Evolutionary conservation across 2,329 filamentous ascomycete genomes (phyloP).

Genomic region (Monilinia laxa): DNA sequence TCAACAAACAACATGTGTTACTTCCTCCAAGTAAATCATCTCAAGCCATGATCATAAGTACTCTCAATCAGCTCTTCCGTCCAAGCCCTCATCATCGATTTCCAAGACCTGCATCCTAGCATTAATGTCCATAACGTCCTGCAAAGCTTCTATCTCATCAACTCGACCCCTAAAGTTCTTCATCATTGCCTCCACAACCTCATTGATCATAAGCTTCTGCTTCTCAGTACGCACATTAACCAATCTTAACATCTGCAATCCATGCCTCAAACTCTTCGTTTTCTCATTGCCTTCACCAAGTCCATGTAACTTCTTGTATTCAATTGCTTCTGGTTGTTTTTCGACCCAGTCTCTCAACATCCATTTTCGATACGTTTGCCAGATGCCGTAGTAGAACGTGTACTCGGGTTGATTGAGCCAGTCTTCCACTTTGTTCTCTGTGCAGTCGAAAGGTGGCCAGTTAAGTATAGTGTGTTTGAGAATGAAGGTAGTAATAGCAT

Average conservation of each 20-base stretch:
- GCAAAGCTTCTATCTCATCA: not conserved
- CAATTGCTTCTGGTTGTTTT: not conserved
- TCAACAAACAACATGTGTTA: too few species aligned
- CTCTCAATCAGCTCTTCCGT: too few species aligned
- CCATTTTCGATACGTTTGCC: not conserved
- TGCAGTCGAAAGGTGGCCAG: not conserved
- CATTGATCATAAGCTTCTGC: not conserved
- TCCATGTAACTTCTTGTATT: not conserved
- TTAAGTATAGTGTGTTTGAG: not conserved
- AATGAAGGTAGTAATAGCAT: not conserved
- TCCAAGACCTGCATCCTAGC: too few species aligned
- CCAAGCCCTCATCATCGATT: too few species aligned
- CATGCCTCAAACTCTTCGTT: not conserved
- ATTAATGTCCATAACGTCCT: too few species aligned
- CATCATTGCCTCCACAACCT: not conserved
- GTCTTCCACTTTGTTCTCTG: not conserved
- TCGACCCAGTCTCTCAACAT: constrained; percentile 12
- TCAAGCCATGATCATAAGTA: too few species aligned
- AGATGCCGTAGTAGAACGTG: not conserved
- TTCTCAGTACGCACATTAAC: not conserved
- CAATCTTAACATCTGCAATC: not conserved
- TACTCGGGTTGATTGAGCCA: not conserved
- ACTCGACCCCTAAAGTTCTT: not conserved
- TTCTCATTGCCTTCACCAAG: not conserved
- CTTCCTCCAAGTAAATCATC: too few species aligned